Base-by-base conservation (phyloP, 768 basidiomycete genomes). In the Xerocomellus dryophilus region DNA sequence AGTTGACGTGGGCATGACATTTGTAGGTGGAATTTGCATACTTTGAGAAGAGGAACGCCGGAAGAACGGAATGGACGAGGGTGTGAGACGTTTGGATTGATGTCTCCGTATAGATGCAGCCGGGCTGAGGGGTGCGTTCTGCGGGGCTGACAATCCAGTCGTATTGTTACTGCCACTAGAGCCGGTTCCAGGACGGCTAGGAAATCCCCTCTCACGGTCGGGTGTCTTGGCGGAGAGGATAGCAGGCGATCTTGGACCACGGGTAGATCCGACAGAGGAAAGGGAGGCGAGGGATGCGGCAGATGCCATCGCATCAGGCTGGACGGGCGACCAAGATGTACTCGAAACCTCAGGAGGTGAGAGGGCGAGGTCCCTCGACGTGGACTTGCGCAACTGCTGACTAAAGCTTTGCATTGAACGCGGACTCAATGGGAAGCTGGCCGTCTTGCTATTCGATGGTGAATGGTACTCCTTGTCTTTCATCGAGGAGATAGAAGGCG, bases 51-150 rank as follows among this genome's bases (percentile, higher is more conserved):
- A 90, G 8, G 92, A 93, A 34, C 93, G 86, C 41, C 91, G 83
- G 76, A 96, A 95, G 73, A 96, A 96, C 2, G 93, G 93, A 54
- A 96, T 96, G 14, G 91, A 90, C 25, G 91, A 93, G 2, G 93
- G 93, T 1, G 93, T 94, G 43, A 93, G 81, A 54, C 93, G 85
- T 68, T 86, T 93, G 21, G 73, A 68, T 53, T 85, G 83, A 27
- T 81, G 79, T 38, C 86, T 82, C 48, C 84, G 81, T 40, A 85
- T 70, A 15, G 88, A 89, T 17, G 83, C 78, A 18, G 84, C 76
- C 31, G 90, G 90, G 61, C 88, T 91, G 21, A 89, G 79, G 18
- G 89, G 85, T 15, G 77, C 81, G 38, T 78, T 73, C 36, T 77
- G 78, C 47, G 80, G 75, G 14, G 83, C 76, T 8, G 80, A 74